Evolutionary conservation across 306 rosid species (phyloP), one percentile per base, ranked within the genome.

Genomic region (Malus orientalis): DNA sequence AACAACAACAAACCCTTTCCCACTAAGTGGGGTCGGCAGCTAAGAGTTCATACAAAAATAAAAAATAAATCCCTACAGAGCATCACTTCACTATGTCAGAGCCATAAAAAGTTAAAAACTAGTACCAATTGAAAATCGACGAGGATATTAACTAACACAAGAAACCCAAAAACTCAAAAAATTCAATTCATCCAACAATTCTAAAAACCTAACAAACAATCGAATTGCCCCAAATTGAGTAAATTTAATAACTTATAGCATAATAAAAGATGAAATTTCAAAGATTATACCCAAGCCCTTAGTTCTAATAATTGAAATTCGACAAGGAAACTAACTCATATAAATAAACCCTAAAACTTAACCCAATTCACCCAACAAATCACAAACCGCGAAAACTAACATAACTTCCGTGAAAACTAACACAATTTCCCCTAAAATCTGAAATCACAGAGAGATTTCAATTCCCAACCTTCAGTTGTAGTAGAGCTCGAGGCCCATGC

Each of bases 401-500:
- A 11, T 16, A 29, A 29, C 5, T 6, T 33, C 5, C 38, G 38
- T 33, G 38, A 33, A 5, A 33, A 33, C 8, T 5, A 33, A 33
- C 38, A 33, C 38, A 33, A 33, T 33, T 29, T 6, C 40, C n/a
- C 38, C 40, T 10, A 27, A 29, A 8, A 29, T 36, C 47, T 27
- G 70, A 10, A 45, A 62, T 61, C 27, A 69, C 12, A 44, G 69
- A 11, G 68, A 73, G 54, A 49, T 49, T 2, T 38, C 2, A 7
- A 7, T 33, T 23, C 7, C 9, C 8, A 3, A 74, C 70, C 78
- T 74, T 60, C 67, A 90, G 78, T 93, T 91, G 91, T 93, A 93
- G 85, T 93, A 93, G 85, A 91, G 97, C 80, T 93, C 97, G 66
- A 93, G 98, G 76, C 98, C 98, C 98, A 89, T 93, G 87, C 98